phyloP scores from a whole-genome alignment of 306 rosid genomes.

The Clitoria ternatea region DNA sequence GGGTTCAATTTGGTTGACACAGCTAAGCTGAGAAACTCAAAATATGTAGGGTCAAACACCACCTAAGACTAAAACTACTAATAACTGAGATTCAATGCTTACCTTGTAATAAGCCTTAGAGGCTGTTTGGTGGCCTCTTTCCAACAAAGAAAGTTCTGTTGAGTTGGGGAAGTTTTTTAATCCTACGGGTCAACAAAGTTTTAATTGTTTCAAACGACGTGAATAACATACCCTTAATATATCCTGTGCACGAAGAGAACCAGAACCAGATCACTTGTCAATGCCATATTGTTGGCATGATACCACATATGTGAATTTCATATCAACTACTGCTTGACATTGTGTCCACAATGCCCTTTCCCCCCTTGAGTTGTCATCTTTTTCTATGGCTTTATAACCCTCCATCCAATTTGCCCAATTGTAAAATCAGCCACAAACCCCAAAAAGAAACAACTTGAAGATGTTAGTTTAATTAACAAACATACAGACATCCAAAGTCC shows the following conservation, averaged over 20 bases:
- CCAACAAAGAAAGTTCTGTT: no score
- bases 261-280: conserved; percentile 87
- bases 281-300: conserved; percentile 95
- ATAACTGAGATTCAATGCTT: conserved; percentile 25
- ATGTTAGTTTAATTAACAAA: not conserved
- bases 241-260: conserved; percentile 74
- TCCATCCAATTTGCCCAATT: conserved; percentile 75
- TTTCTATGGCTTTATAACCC: conserved; percentile 92
- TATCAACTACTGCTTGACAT: conserved; percentile 93
- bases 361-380: conserved; percentile 67
- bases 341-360: conserved; percentile 86
- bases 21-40: no score
- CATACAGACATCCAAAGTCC: not conserved
- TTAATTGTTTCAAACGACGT: no score
- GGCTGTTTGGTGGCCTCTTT: no score
- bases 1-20: no score
- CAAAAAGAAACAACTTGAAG: not conserved
- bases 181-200: no score
- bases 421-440: conserved; percentile 16
- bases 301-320: conserved; percentile 93
- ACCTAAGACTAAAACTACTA: not conserved
- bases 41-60: not conserved
- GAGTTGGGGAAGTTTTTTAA: no score
- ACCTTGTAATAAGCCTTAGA: conserved; percentile 94
- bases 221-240: no score